These are phyloP conservation scores for Exophiala alcalophila DNA, from an alignment of 2,329 filamentous ascomycete genomes.

Conservation along the genomic window DNA sequence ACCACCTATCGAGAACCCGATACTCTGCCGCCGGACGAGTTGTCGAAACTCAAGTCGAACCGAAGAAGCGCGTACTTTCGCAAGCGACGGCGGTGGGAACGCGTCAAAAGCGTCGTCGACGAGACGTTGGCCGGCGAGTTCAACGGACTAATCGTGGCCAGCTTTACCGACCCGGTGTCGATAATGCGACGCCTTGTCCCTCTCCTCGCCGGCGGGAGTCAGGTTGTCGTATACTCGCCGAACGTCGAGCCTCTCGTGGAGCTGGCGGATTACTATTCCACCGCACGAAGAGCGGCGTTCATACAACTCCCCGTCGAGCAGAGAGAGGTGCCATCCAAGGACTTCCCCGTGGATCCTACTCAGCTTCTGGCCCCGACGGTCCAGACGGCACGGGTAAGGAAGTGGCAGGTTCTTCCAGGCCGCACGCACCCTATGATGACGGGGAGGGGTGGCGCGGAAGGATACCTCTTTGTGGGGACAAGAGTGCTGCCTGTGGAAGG, in stretches of 20 bases:
- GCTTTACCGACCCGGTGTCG: constrained; percentile 73
- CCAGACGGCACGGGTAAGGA: constrained; percentile 73
- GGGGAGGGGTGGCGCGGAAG: constrained; percentile 78
- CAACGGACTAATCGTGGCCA: constrained; percentile 78
- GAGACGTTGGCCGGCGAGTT: constrained; percentile 72
- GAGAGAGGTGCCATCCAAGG: constrained; percentile 46
- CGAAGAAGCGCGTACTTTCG: constrained; percentile 83
- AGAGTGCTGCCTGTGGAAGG: constrained; percentile 71
- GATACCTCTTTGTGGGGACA: constrained; percentile 82
- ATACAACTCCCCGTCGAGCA: constrained; percentile 30
- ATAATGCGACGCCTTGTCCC: constrained; percentile 74
- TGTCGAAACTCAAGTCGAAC: constrained; percentile 73
- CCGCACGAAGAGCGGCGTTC: constrained; percentile 74
- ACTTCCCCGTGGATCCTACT: constrained; percentile 86
- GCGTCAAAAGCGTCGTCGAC: constrained; percentile 69
- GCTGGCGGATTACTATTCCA: constrained; percentile 80
- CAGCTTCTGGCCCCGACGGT: constrained; percentile 74
- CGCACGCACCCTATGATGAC: constrained; percentile 95
- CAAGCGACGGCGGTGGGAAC: constrained; percentile 80
- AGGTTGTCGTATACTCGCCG: constrained; percentile 80
- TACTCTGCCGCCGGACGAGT: constrained; percentile 55
- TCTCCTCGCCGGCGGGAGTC: constrained; percentile 75
- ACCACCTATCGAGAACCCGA: constrained; percentile 68
- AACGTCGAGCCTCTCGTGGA: constrained; percentile 74
- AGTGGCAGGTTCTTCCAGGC: constrained; percentile 89